Evolutionary conservation across 768 basidiomycete genomes (phyloP), one percentile per base, ranked within the genome.

Genomic region (Crassisporium funariophilum): DNA sequence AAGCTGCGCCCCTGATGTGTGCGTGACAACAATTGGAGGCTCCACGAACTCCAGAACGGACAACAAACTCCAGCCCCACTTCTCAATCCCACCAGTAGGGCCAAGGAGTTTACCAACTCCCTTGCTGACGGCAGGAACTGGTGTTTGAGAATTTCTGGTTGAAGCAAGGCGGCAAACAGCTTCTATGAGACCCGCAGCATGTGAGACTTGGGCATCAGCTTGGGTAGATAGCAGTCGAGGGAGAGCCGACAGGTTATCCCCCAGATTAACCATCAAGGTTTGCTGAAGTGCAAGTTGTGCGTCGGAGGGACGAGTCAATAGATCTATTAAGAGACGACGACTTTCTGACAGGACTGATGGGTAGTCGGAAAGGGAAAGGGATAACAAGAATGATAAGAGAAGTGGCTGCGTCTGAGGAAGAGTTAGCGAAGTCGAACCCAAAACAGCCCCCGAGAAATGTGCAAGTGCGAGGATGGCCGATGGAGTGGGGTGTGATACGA

Each of bases 1-100:
- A 16, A 83, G 66, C 44, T 77, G 82, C 0, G 76, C 78, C 2
- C 72, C 64, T 4, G 82, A 75, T 3, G 74, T 66, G 44, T 71
- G 68, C 11, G 78, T 72, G 9, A 79, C 61, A 5, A 71, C 65
- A 40, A 81, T 63, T 6, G 72, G 65, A n/a, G 78, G 86, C 52
- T 74, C 72, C 2, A 64, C 68, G 46, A 98, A 82, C 54, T 92
- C 85, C 29, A 98, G 68, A n/a, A 87, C 89, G 0, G 81, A 79
- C 21, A 98, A 74, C 4, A 99, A 60, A 38, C 81, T 79, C 86
- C 88, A 93, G 4, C 92, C 90, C 95, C 94, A 98, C 63, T 84
- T 84, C 57, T 97, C 92, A 13, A 97, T 82, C 0, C 88, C 86
- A 5, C 92, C 91, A 0, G 71, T 77, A 1, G 92, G 86, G 3